Evolutionary conservation across 768 basidiomycete genomes (phyloP), one percentile per base, ranked within the genome.

Genomic region (Suillus occidentalis): DNA sequence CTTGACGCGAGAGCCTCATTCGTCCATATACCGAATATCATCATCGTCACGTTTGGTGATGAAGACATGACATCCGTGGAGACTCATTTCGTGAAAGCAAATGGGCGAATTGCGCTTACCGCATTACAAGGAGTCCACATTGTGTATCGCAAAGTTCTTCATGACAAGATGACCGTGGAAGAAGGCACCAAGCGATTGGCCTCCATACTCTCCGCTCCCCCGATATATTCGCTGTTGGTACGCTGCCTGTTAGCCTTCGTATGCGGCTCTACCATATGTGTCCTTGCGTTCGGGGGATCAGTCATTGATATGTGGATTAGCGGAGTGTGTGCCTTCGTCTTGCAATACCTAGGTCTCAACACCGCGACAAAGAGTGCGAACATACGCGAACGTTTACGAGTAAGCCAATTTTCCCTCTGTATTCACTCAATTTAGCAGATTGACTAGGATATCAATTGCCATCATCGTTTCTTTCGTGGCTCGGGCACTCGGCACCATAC

Each of bases 321-420:
- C 64, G 91, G 91, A 14, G 73, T 80, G 0, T 90, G 87, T 62
- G 89, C 89, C 12, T 85, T 84, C 64, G 74, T 88, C 59, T 79
- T 96, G 59, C 90, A 92, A 70, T 93, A 90, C 74, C 81, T 95
- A 52, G 92, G 93, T 43, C 79, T 95, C 57, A 89, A 88, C 71
- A 87, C 91, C 10, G 94, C 94, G 4, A 85, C 89, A 68, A 94
- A 91, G 77, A 95, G 90, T 69, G 84, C 91, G 1, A 90, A 90
- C 93, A 79, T 96, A 95, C 76, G 93, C 94, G n/a, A 96, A 94
- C 71, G 93, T 96, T 64, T 97, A 95, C 72, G 95, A 97, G 95
- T 95, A 74, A 75, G 93, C 81, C 20, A 36, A 28, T 6, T 39
- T 53, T 43, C 43, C 45, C 60, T 58, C 34, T 43, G 10, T n/a